Evolutionary conservation across 148 eudicot species (phyloP).

Genomic region (Heliosperma pusillum): DNA sequence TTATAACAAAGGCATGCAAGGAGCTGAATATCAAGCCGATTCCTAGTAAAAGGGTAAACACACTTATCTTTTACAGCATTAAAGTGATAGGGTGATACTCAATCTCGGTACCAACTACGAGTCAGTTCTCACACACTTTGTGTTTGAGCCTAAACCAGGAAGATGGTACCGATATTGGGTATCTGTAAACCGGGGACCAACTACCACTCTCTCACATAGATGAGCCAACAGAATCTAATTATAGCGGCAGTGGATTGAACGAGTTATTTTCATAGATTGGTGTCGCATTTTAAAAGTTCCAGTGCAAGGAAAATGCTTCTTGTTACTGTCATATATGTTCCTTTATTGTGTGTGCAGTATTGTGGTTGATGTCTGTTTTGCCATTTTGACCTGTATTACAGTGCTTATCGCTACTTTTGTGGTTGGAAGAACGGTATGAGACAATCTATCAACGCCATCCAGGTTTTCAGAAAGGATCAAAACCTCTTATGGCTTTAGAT

Average conservation of each 20-base stretch:
- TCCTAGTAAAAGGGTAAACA: slow-evolving; percentile 81
- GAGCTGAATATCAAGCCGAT: slow-evolving; percentile 80
- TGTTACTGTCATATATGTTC: not conserved
- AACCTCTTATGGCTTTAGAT: slow-evolving; percentile 81
- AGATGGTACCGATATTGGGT: no score
- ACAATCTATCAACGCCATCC: slow-evolving; percentile 86
- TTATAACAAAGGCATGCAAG: slow-evolving; percentile 83
- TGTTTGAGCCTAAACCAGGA: not conserved
- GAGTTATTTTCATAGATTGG: not conserved
- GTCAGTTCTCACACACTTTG: no score
- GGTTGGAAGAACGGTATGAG: slow-evolving; percentile 94
- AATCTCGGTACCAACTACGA: not conserved
- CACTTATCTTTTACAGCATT: not conserved
- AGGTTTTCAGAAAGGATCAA: slow-evolving; percentile 90
- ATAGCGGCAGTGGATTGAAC: no score
- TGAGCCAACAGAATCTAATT: no score
- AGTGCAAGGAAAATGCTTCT: no score
- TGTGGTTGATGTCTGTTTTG: slow-evolving; percentile 6
- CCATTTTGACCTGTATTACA: slow-evolving; percentile 27
- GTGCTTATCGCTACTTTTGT: slow-evolving; percentile 80
- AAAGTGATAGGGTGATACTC: not conserved
- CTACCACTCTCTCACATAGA: no score
- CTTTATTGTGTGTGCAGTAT: not conserved
- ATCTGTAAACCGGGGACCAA: no score
- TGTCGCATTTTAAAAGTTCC: not conserved